A percentile compares a stretch with the other conserved stretches of the same genome.
Evolutionary conservation across 23 red algal species (phyloP).

Genomic region (Gracilaria domingensis): DNA sequence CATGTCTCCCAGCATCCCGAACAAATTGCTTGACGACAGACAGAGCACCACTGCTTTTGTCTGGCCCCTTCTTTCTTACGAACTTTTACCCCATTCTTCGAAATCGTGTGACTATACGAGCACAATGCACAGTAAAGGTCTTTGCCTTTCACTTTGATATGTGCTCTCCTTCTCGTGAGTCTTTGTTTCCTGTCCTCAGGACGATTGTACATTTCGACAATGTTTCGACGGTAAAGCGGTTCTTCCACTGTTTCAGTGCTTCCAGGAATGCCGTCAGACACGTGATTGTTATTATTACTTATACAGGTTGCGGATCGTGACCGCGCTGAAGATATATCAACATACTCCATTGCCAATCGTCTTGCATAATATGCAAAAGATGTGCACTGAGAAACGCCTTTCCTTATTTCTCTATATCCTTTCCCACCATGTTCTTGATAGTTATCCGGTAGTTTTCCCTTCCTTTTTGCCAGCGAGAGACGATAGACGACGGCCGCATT

Average conservation of each 20-base stretch:
- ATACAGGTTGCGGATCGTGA: neutral
- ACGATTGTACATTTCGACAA: slow-evolving; percentile 50
- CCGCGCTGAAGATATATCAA: neutral
- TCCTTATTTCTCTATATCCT: slow-evolving; percentile 1
- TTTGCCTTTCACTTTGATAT: slow-evolving; percentile 27
- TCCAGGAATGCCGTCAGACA: neutral
- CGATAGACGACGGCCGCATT: too few relatives aligned
- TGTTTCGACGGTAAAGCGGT: slow-evolving; percentile 10
- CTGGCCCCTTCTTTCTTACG: neutral
- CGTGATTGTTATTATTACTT: neutral
- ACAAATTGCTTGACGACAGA: slow-evolving; percentile 33
- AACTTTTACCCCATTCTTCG: neutral
- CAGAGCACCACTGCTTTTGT: neutral
- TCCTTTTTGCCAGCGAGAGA: slow-evolving; percentile 17
- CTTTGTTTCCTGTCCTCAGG: slow-evolving; percentile 6
- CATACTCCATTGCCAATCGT: slow-evolving; percentile 7
- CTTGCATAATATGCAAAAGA: slow-evolving; percentile 8
- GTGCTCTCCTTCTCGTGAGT: neutral
- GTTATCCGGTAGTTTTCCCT: neutral
- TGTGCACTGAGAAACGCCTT: neutral
- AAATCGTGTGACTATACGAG: slow-evolving; percentile 10
- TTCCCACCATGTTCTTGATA: neutral
- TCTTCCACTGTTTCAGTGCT: neutral
- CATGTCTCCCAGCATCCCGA: neutral
- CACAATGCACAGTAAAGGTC: slow-evolving; percentile 18